A percentile compares a stretch with the other conserved stretches of the same genome.
phyloP scores from a whole-genome alignment of 352 stramenopile species.

The Peronospora farinosa region DNA sequence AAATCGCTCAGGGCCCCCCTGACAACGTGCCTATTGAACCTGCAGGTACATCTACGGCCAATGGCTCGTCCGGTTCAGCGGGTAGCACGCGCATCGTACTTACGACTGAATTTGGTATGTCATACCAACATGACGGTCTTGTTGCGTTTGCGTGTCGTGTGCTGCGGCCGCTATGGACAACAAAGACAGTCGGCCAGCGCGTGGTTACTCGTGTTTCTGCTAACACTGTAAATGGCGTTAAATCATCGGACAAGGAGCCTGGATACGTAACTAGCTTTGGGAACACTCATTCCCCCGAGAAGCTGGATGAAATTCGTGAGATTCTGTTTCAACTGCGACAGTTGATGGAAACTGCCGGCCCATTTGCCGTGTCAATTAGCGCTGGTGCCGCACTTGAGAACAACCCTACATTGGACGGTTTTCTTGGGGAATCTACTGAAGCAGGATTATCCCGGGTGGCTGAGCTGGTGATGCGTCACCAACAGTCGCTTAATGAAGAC shows the following conservation, averaged over 20 bases:
- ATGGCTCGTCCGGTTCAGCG: conserved; percentile 19
- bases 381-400: conserved; percentile 51
- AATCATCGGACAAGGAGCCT: conserved; percentile 22
- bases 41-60: conserved; percentile 16
- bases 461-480: conserved; percentile 59
- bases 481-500: conserved; percentile 66
- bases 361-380: conserved; percentile 72
- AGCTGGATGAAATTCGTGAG: conserved; percentile 68
- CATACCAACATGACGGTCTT: conserved; percentile 80
- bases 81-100: conserved; percentile 72
- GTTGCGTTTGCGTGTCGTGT: conserved; percentile 75
- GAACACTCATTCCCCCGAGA: conserved; percentile 38
- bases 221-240: conserved; percentile 14
- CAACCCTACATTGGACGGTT: conserved; percentile 42
- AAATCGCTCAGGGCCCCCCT: conserved; percentile 54
- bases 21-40: conserved; percentile 34
- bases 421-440: conserved; percentile 32
- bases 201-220: conserved; percentile 23
- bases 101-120: conserved; percentile 83
- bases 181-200: conserved; percentile 49
- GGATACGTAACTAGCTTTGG: conserved; percentile 32
- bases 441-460: conserved; percentile 50
- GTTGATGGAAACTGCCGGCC: conserved; percentile 70
- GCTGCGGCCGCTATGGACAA: conserved; percentile 69
- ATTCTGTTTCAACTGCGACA: conserved; percentile 80